phyloP scores from a whole-genome alignment of 2,329 filamentous ascomycete genomes.

The Trematosphaeria pertusa region DNA sequence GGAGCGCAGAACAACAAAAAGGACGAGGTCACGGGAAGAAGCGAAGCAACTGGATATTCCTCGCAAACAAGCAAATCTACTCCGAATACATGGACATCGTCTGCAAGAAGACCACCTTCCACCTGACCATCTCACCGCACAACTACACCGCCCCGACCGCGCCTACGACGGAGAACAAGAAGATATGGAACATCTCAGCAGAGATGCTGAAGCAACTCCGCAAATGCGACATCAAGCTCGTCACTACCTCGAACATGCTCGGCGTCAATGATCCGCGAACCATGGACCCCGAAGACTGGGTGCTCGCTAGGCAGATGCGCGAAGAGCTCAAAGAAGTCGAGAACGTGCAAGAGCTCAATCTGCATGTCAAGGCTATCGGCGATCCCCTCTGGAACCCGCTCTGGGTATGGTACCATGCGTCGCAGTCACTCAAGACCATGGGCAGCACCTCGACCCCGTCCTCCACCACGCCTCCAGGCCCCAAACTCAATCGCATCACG shows the following conservation, averaged over 20 bases:
- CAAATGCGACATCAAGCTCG: slow-evolving; percentile 38
- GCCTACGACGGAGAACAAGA: slow-evolving; percentile 7
- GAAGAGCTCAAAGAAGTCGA: slow-evolving; percentile 28
- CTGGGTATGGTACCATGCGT: slow-evolving; percentile 48
- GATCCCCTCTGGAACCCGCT: slow-evolving; percentile 50
- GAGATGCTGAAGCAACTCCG: slow-evolving; percentile 29
- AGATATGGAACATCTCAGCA: slow-evolving; percentile 38
- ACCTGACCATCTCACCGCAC: slow-evolving; percentile 39
- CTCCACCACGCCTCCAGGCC: slow-evolving; percentile 16
- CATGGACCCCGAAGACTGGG: slow-evolving; percentile 42
- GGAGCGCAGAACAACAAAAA: background rate
- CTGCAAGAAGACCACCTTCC: slow-evolving; percentile 39
- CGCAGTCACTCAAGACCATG: slow-evolving; percentile 42
- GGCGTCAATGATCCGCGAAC: slow-evolving; percentile 43
- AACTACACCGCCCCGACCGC: slow-evolving; percentile 30
- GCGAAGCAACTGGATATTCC: slow-evolving; percentile 34
- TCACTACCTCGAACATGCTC: slow-evolving; percentile 45
- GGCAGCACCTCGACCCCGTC: slow-evolving; percentile 22
- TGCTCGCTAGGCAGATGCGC: slow-evolving; percentile 36
- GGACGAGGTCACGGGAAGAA: slow-evolving; percentile 3
- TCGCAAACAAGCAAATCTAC: slow-evolving; percentile 43
- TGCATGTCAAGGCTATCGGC: slow-evolving; percentile 44
- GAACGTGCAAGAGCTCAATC: slow-evolving; percentile 28
- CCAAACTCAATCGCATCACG: slow-evolving; percentile 36
- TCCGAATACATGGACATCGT: slow-evolving; percentile 44